Percentiles rank a stretch among this genome's conserved stretches.
Evolutionary conservation across 1,284 basidiomycete genomes (phyloP).

Genomic region (Crocinoboletus sp.): DNA sequence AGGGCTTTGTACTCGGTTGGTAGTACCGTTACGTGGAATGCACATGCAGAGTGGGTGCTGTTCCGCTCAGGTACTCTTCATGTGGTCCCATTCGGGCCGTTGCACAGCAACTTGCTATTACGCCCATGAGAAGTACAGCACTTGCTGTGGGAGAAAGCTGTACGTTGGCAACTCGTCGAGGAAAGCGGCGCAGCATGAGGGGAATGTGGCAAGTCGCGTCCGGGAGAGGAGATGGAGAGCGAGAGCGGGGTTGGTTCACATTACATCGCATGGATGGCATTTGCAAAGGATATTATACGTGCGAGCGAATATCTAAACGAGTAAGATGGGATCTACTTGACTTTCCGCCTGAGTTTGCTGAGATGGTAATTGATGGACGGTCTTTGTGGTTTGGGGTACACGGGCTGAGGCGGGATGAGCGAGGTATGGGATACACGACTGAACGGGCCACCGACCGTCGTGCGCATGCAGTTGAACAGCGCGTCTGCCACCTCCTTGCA

Average conservation of each 20-base stretch:
- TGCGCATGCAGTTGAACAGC: conserved; percentile 85
- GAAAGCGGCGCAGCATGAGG: conserved; percentile 3
- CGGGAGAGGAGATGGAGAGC: no score
- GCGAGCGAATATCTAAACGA: conserved; percentile 22
- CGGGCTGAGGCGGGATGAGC: conserved; percentile 42
- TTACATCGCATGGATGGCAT: conserved; percentile 20
- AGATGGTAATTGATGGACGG: conserved; percentile 85
- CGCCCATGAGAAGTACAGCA: conserved; percentile 17
- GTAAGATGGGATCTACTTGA: conserved; percentile 45
- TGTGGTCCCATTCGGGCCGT: conserved; percentile 1
- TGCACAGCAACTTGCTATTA: conserved; percentile 16
- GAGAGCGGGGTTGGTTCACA: no score
- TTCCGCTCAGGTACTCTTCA: conserved; percentile 12
- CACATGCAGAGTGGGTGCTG: conserved; percentile 16
- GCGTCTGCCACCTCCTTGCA: conserved; percentile 67
- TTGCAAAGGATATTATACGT: conserved; percentile 12
- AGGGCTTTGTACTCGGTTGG: conserved; percentile 21
- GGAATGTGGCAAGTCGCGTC: background rate
- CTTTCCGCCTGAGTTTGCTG: conserved; percentile 66
- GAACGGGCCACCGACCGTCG: conserved; percentile 53
- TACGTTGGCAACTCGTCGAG: background rate
- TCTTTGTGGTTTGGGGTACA: conserved; percentile 56
- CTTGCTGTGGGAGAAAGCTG: conserved; percentile 9
- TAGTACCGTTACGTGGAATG: conserved; percentile 6
- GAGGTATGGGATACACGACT: background rate